Percentiles rank a stretch among this genome's conserved stretches.
phyloP scores from a whole-genome alignment of 2,329 filamentous ascomycete species.

The Colletotrichum endophyticum region DNA sequence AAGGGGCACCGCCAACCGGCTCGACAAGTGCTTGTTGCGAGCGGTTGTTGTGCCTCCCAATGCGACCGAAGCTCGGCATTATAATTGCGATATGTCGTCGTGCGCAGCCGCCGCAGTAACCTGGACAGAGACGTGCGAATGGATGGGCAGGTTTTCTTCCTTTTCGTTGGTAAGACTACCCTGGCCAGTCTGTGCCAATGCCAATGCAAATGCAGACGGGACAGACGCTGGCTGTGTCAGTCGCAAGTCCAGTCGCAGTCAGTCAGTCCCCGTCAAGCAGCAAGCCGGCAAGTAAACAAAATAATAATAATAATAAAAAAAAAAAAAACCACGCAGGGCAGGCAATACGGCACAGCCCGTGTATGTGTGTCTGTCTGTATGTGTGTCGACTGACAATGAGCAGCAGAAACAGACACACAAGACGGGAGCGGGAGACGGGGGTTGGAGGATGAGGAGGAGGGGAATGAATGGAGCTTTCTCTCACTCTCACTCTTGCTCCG shows the following conservation, averaged over 20 bases:
- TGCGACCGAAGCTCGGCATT: conserved; percentile 61
- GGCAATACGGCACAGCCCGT: conserved; percentile 1
- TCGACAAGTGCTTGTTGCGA: conserved; percentile 61
- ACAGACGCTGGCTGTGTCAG: neutral
- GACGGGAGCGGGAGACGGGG: neutral
- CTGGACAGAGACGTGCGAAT: neutral
- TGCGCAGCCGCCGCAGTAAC: conserved; percentile 6
- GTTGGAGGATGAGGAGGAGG: neutral
- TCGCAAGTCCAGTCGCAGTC: neutral
- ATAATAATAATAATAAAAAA: neutral
- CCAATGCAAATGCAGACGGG: neutral
- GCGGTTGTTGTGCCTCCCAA: conserved; percentile 61
- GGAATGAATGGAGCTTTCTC: neutral
- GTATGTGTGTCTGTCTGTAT: neutral
- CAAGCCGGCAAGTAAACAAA: neutral
- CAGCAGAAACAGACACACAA: conserved; percentile 1
- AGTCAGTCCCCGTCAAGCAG: neutral
- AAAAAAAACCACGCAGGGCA: neutral
- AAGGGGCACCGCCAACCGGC: conserved; percentile 36
- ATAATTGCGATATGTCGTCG: conserved; percentile 23
- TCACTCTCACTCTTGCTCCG: neutral
- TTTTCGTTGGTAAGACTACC: neutral
- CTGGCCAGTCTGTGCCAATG: neutral
- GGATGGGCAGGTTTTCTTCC: neutral
- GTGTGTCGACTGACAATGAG: conserved; percentile 3